phyloP scores from a whole-genome alignment of 306 rosid species.

The Casuarina equisetifolia region DNA sequence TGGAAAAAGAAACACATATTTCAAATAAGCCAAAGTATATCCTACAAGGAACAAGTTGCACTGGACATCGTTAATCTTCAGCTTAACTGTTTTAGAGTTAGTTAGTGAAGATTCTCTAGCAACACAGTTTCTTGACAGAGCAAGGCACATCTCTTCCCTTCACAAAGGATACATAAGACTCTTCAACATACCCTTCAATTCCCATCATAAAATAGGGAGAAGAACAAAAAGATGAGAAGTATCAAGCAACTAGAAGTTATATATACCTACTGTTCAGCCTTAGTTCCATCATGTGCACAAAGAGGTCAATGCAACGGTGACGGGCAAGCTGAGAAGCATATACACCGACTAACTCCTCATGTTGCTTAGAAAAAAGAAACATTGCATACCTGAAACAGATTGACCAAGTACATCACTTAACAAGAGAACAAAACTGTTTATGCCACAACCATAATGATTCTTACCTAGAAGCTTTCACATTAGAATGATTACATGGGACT shows the following conservation, averaged over 20 bases:
- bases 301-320: slow-evolving; percentile 91
- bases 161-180: neutral
- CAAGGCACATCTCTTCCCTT: slow-evolving; percentile 4
- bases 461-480: neutral
- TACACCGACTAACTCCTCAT: slow-evolving; percentile 92
- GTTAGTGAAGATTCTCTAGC: neutral
- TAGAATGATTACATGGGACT: neutral
- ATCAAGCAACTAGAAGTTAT: slow-evolving; percentile 18
- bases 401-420: slow-evolving; percentile 11
- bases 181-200: neutral
- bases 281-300: slow-evolving; percentile 96
- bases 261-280: slow-evolving; percentile 86
- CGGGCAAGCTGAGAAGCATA: slow-evolving; percentile 96
- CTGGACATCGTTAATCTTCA: neutral
- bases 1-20: neutral
- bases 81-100: neutral
- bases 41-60: neutral
- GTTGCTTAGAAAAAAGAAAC: slow-evolving; percentile 92
- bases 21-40: neutral
- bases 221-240: neutral
- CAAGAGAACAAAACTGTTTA: slow-evolving; percentile 24
- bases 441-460: slow-evolving; percentile 20
- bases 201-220: neutral
- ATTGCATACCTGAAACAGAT: slow-evolving; percentile 78
- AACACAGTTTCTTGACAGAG: neutral